These are phyloP conservation scores for Podila minutissima DNA, from an alignment of 192 early-diverging fungal genomes.

Conservation along the genomic window DNA sequence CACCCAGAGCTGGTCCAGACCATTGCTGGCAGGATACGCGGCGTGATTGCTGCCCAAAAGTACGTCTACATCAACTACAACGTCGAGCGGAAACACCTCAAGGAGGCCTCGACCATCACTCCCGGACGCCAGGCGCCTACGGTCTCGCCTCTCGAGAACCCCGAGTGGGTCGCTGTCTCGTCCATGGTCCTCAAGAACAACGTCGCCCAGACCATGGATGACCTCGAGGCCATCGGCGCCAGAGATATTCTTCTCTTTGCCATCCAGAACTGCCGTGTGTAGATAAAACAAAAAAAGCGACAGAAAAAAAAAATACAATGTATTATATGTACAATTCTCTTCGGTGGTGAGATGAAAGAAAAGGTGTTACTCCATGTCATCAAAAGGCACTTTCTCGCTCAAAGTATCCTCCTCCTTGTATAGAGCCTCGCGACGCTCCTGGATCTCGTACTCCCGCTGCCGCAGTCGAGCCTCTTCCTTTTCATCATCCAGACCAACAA, in stretches of 20 bases:
- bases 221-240: slow-evolving; percentile 85
- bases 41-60: slow-evolving; percentile 87
- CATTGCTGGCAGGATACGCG: slow-evolving; percentile 87
- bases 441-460: slow-evolving; percentile 11
- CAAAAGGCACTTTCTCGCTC: slow-evolving; percentile 1
- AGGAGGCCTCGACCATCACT: slow-evolving; percentile 76
- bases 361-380: background rate
- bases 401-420: background rate
- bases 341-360: no score
- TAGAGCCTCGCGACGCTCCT: background rate
- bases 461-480: slow-evolving; percentile 19
- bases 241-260: slow-evolving; percentile 89
- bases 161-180: slow-evolving; percentile 90
- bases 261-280: slow-evolving; percentile 84
- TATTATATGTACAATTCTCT: no score
- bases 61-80: slow-evolving; percentile 96
- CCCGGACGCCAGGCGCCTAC: slow-evolving; percentile 96
- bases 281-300: slow-evolving; percentile 19
- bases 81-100: slow-evolving; percentile 71
- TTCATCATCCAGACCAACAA: slow-evolving; percentile 17
- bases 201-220: slow-evolving; percentile 91
- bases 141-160: slow-evolving; percentile 84
- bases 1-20: slow-evolving; percentile 83
- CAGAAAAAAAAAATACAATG: slow-evolving; percentile 9
- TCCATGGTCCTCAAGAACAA: slow-evolving; percentile 87